These are phyloP conservation scores for Malania oleifera DNA, from an alignment of 164 flowering plant species.

Conservation along the genomic window DNA sequence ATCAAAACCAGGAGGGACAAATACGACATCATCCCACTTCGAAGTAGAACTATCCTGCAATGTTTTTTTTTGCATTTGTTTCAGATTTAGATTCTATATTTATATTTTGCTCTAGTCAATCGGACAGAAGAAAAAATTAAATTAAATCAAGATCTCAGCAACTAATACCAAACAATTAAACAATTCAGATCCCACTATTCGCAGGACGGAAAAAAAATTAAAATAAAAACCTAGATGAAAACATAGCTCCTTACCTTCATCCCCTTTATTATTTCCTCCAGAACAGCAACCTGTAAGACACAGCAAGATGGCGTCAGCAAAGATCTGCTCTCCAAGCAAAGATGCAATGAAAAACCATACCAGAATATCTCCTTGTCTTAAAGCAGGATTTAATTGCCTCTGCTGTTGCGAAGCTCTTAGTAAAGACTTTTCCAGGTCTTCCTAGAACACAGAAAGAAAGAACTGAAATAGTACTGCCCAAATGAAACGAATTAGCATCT, in stretches of 20 bases:
- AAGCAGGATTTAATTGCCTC: slow-evolving; percentile 48
- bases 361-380: slow-evolving; percentile 70
- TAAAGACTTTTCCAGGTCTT: slow-evolving; percentile 78
- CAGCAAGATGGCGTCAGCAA: not conserved
- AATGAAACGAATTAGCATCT: not conserved
- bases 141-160: not conserved
- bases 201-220: not conserved
- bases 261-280: slow-evolving; percentile 75
- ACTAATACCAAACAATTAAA: not conserved
- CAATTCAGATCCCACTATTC: not conserved
- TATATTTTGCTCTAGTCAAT: not conserved
- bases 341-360: slow-evolving; percentile 27
- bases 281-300: slow-evolving; percentile 53
- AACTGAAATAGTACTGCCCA: not conserved
- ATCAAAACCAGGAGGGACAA: slow-evolving; percentile 92
- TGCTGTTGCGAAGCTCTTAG: slow-evolving; percentile 58
- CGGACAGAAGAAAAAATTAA: not conserved
- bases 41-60: slow-evolving; percentile 58
- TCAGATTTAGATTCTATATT: not conserved
- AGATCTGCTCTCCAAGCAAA: not conserved
- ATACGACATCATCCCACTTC: slow-evolving; percentile 77
- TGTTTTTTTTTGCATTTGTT: not conserved
- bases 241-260: slow-evolving; percentile 54
- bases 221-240: not conserved
- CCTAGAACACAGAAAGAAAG: slow-evolving; percentile 47